Conservation (phyloP, 2,329 filamentous ascomycete species). For the Rhexocercosporidium sp. region DNA sequence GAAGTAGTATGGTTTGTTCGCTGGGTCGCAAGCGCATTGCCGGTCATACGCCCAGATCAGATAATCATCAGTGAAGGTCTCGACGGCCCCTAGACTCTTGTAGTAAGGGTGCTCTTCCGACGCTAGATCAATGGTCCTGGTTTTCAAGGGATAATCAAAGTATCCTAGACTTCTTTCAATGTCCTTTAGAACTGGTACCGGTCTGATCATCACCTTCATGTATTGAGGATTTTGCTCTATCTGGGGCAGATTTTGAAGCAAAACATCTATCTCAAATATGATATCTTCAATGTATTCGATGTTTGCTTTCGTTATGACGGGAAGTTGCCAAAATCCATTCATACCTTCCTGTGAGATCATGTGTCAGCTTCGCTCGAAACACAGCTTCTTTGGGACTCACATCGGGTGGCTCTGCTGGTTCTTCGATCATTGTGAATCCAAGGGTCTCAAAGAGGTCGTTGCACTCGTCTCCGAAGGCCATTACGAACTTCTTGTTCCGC, state of each 20-base stretch:
- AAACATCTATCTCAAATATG: constrained; percentile 55
- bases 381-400: constrained; percentile 40
- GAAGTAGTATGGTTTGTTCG: constrained; percentile 64
- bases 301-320: constrained; percentile 36
- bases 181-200: constrained; percentile 32
- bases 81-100: constrained; percentile 64
- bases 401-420: constrained; percentile 39
- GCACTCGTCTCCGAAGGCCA: constrained; percentile 67
- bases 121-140: constrained; percentile 42
- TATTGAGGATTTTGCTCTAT: constrained; percentile 23
- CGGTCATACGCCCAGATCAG: constrained; percentile 66
- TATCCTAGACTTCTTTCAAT: constrained; percentile 39
- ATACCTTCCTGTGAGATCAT: constrained; percentile 39
- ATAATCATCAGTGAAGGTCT: constrained; percentile 66
- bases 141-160: constrained; percentile 37
- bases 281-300: constrained; percentile 59
- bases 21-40: constrained; percentile 61
- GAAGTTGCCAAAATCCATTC: constrained; percentile 42
- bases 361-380: background rate
- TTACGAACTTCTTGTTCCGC: constrained; percentile 67
- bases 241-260: constrained; percentile 30
- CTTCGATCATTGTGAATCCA: constrained; percentile 55
- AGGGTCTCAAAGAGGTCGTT: constrained; percentile 60
- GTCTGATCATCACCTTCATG: constrained; percentile 16
- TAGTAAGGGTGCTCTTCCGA: constrained; percentile 53